Evolutionary conservation across 129 eudicot species (phyloP).

Genomic region (Arctium lappa): DNA sequence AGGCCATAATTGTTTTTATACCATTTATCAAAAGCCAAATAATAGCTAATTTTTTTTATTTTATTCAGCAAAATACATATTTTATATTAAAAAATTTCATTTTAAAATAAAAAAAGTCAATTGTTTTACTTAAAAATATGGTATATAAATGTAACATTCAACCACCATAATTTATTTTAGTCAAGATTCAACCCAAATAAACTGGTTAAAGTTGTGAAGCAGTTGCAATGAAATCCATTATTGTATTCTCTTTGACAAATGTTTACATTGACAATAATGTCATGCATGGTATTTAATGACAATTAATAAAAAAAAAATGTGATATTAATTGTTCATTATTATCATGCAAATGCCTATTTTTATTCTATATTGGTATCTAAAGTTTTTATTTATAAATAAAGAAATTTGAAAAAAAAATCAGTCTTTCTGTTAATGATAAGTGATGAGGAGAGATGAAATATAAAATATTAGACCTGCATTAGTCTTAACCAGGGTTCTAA

Average conservation of each 20-base stretch:
- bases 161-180: neutral
- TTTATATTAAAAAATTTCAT: neutral
- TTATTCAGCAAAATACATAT: neutral
- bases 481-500: too few relatives aligned
- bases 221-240: neutral
- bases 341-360: neutral
- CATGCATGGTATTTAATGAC: neutral
- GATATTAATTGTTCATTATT: neutral
- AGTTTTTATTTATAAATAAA: neutral
- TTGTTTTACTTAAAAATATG: neutral
- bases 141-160: neutral
- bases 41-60: too few relatives aligned
- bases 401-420: neutral
- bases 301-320: neutral
- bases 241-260: slow-evolving; percentile 5
- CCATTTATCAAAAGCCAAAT: too few relatives aligned
- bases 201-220: neutral
- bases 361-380: neutral
- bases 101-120: neutral
- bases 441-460: neutral
- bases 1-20: too few relatives aligned
- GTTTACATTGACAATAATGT: slow-evolving; percentile 1
- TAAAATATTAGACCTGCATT: neutral
- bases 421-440: neutral
- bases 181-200: slow-evolving; percentile 3